These are phyloP conservation scores for Flueggea neowawraea DNA, from an alignment of 441 rosid genomes.

Conservation along the genomic window DNA sequence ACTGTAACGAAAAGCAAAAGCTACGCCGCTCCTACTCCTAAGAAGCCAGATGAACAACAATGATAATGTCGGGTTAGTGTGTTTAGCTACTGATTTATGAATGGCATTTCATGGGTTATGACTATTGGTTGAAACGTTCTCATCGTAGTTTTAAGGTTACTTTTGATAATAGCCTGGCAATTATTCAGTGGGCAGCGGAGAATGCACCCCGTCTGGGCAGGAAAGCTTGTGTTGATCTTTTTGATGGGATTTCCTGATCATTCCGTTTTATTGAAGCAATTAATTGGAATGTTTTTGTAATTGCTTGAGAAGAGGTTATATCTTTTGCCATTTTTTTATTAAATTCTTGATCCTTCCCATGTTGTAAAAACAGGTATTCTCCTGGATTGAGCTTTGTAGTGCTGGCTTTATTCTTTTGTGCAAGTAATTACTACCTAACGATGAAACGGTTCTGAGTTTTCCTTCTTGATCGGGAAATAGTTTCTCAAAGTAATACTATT, in stretches of 20 bases:
- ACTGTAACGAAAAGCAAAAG: conserved; percentile 53
- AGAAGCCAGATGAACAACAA: conserved; percentile 38
- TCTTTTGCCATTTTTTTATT: conserved; percentile 8
- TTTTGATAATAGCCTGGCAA: conserved; percentile 10
- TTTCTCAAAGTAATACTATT: too few species aligned
- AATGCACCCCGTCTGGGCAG: conserved; percentile 15
- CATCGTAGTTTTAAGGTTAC: too few species aligned
- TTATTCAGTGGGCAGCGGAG: conserved; percentile 16
- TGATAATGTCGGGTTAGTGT: conserved; percentile 23
- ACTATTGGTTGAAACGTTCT: conserved; percentile 12
- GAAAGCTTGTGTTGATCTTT: conserved; percentile 14
- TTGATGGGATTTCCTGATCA: conserved; percentile 12
- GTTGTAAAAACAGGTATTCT: conserved; percentile 7
- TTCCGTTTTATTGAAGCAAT: conserved; percentile 9
- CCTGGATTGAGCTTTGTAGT: conserved; percentile 23
- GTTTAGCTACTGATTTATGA: conserved; percentile 6
- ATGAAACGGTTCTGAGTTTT: not conserved
- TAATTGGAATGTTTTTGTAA: conserved; percentile 20
- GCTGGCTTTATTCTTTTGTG: conserved; percentile 30
- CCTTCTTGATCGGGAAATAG: too few species aligned
- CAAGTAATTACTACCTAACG: conserved; percentile 15
- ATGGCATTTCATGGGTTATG: conserved; percentile 2
- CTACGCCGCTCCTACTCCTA: conserved; percentile 39
- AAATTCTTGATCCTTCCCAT: conserved; percentile 3
- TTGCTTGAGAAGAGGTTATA: too few species aligned